phyloP scores from a whole-genome alignment of 129 eudicot species.

The Solidago caesia region DNA sequence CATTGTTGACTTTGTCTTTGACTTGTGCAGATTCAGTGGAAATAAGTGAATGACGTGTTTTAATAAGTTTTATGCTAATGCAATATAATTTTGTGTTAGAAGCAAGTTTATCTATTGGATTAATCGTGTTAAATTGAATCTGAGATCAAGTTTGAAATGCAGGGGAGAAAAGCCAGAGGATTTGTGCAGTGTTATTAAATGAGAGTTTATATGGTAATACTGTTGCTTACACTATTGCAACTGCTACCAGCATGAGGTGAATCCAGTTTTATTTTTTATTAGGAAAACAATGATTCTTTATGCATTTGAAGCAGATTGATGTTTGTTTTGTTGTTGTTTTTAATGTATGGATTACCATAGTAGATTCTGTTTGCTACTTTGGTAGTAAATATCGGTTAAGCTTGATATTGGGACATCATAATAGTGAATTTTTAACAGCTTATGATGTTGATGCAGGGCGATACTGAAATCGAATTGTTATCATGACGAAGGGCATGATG shows the following conservation, averaged over 20 bases:
- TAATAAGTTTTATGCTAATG: neutral
- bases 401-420: slow-evolving; percentile 3
- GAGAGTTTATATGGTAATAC: slow-evolving; percentile 44
- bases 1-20: too few species aligned
- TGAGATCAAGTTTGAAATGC: slow-evolving; percentile 29
- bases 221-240: slow-evolving; percentile 54
- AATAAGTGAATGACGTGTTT: too few species aligned
- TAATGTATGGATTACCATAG: neutral
- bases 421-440: neutral
- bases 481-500: slow-evolving; percentile 55
- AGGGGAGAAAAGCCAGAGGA: slow-evolving; percentile 37
- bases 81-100: neutral
- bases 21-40: too few species aligned
- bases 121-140: slow-evolving; percentile 17
- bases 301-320: slow-evolving; percentile 4
- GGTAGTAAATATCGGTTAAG: neutral
- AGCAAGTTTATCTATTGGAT: neutral
- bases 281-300: neutral
- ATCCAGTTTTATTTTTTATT: neutral
- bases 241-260: slow-evolving; percentile 57
- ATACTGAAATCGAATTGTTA: slow-evolving; percentile 60
- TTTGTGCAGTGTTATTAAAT: slow-evolving; percentile 41
- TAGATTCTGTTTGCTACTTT: neutral
- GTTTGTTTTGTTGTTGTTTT: slow-evolving; percentile 6
- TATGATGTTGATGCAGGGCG: slow-evolving; percentile 46